Base-by-base conservation (phyloP, 176 grass and related monocot genomes). In the Areca catechu region DNA sequence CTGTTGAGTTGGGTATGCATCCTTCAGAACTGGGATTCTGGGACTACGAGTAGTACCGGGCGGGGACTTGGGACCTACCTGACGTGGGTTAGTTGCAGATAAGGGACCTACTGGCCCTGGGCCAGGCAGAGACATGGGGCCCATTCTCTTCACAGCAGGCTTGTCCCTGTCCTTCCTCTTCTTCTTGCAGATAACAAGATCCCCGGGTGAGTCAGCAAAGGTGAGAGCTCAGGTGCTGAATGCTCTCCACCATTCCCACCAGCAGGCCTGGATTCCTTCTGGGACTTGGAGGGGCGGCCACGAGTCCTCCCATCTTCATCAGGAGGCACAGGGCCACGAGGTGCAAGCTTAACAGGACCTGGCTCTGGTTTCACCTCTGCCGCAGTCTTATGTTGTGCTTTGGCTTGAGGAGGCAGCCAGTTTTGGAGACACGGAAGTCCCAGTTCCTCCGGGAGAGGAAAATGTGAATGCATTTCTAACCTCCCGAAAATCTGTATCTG, bases 111-210 rank as follows among this genome's bases (percentile, higher is more conserved):
- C 76, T n/a, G 81, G 75, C 16, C 80, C 85, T 16, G 88, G 88
- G 58, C 82, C 88, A 5, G 88, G 85, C 0, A 81, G 84, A 27
- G 87, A 89, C 9, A 69, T 75, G 0, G 77, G 70, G 56, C 63
- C 60, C 12, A 60, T 37, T 21, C 50, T 58, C 56, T 61, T 73
- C 20, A 64, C 51, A 2, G 71, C 58, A 56, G 74, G 62, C 61
- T 89, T 90, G 15, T 49, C 58, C 28, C 93, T 74, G 0, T 98
- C 93, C 67, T 90, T 85, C 50, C 93, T 82, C 68, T 89, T 98
- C 84, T 92, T 98, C 84, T 92, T 98, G 21, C 75, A 83, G 5
- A 92, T 91, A 56, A 98, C 74, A 51, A 98, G 70, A 28, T 98
- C 88, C 1, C 77, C 3, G 93, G 93, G 76, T 98, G 93, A 0